Percentiles rank a stretch among this genome's conserved stretches.
Evolutionary conservation across 352 stramenopile genomes (phyloP).

Genomic region (Phytophthora boehmeriae): DNA sequence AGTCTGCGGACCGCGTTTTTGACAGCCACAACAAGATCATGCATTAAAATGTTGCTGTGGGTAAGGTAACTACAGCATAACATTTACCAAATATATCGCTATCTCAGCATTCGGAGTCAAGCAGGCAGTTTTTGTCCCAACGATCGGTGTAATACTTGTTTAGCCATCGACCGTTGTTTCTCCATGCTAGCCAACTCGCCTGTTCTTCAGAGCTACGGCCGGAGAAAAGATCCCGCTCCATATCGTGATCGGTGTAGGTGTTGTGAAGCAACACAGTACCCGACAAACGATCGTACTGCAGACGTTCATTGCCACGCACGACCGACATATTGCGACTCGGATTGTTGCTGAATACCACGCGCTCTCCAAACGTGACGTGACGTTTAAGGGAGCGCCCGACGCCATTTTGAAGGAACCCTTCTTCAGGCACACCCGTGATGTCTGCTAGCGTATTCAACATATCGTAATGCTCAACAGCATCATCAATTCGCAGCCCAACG

Average conservation of each 20-base stretch:
- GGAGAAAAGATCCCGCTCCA: conserved; percentile 44
- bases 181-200: conserved; percentile 15
- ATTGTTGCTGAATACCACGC: conserved; percentile 59
- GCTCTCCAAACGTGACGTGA: conserved; percentile 29
- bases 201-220: conserved; percentile 22
- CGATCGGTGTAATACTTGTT: conserved; percentile 62
- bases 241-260: conserved; percentile 40
- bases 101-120: conserved; percentile 26
- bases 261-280: conserved; percentile 40
- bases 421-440: conserved; percentile 31
- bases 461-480: conserved; percentile 44
- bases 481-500: conserved; percentile 32
- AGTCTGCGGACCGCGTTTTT: no score
- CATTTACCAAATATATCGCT: no score
- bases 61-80: no score
- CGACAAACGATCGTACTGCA: conserved; percentile 44
- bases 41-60: no score
- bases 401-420: conserved; percentile 37
- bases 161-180: conserved; percentile 36
- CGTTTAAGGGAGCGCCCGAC: conserved; percentile 47
- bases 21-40: no score
- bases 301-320: conserved; percentile 38
- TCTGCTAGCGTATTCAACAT: conserved; percentile 47
- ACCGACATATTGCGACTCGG: conserved; percentile 41
- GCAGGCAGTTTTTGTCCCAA: conserved; percentile 46